A percentile compares a stretch with the other conserved stretches of the same genome.
Evolutionary conservation across 1,139 yeast genomes (phyloP).

Genomic region (Pichia sp.): DNA sequence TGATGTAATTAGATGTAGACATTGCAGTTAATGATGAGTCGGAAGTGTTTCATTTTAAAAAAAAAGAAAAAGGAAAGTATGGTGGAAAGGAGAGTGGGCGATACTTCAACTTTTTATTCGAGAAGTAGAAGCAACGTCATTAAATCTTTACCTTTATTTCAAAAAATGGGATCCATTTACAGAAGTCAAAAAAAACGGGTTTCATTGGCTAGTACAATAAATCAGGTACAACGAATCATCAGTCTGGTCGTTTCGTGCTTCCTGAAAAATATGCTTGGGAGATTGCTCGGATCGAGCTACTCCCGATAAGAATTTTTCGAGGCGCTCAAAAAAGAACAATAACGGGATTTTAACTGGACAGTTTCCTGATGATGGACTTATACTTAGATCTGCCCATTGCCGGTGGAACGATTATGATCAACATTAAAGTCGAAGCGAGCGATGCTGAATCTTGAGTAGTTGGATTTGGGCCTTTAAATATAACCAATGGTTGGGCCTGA

Average conservation of each 20-base stretch:
- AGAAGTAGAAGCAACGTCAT: too few relatives aligned
- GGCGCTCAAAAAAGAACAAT: background rate
- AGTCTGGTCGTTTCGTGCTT: conserved; percentile 10
- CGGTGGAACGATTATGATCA: too few relatives aligned
- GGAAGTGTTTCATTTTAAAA: background rate
- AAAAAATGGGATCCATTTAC: too few relatives aligned
- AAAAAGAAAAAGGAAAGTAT: background rate
- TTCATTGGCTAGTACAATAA: background rate
- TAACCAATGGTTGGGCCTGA: too few relatives aligned
- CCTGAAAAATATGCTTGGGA: background rate
- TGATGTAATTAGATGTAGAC: conserved; percentile 6
- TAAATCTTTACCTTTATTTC: too few relatives aligned
- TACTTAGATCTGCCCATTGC: too few relatives aligned
- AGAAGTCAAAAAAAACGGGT: background rate
- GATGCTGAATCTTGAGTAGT: too few relatives aligned
- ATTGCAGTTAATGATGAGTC: background rate
- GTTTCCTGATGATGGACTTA: background rate
- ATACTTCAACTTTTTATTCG: background rate
- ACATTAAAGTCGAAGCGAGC: too few relatives aligned
- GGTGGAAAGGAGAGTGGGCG: background rate
- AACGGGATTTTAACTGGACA: background rate
- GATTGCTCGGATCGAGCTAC: conserved; percentile 9
- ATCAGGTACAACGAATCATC: too few relatives aligned
- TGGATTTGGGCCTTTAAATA: too few relatives aligned
- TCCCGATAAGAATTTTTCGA: background rate